Conservation (phyloP, 1,284 basidiomycete species). For the Puccinia hordei region DNA sequence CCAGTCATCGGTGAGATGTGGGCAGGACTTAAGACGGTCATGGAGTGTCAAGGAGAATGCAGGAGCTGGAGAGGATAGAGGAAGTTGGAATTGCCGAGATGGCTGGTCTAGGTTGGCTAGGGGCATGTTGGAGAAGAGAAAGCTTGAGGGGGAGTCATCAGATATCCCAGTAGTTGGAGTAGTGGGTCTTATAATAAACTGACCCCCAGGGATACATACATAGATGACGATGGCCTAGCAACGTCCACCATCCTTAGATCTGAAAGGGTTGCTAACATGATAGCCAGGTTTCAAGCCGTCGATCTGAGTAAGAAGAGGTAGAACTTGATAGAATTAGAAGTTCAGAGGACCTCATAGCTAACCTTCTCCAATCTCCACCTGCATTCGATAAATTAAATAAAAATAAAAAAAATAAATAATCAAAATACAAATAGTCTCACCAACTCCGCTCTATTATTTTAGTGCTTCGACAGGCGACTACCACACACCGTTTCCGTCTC, state of each 20-base stretch:
- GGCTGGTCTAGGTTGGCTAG: background rate
- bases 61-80: slow-evolving; percentile 8
- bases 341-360: background rate
- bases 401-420: too few species aligned
- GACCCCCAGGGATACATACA: slow-evolving; percentile 2
- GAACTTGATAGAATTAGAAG: slow-evolving; percentile 13
- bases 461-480: background rate
- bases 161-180: background rate
- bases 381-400: too few species aligned
- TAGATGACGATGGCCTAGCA: background rate
- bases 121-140: background rate
- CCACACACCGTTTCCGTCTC: slow-evolving; percentile 5
- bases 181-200: background rate
- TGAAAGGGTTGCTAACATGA: slow-evolving; percentile 18
- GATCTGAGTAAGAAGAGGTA: background rate
- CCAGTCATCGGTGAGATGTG: slow-evolving; percentile 1
- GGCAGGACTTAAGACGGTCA: background rate
- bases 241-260: background rate
- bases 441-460: background rate
- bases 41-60: background rate
- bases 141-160: slow-evolving; percentile 10
- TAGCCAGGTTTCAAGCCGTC: background rate
- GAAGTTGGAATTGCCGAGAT: background rate
- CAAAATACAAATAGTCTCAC: too few species aligned
- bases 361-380: too few species aligned